These are phyloP conservation scores for Talaromyces liani DNA, from an alignment of 495 filamentous ascomycete genomes.

Conservation along the genomic window DNA sequence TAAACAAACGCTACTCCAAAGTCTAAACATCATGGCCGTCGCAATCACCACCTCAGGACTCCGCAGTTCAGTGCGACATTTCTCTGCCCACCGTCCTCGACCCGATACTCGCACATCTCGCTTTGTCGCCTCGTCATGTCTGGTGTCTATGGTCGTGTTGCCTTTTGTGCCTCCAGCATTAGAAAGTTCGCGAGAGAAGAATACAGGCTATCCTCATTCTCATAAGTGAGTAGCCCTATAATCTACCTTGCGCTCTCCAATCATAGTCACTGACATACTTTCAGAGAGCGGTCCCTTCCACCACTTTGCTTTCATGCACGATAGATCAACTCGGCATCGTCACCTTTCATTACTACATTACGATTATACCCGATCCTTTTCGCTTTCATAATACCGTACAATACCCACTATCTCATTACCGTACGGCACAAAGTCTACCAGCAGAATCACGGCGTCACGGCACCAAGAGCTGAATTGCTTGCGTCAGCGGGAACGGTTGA, in stretches of 20 bases:
- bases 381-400: background rate
- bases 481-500: background rate
- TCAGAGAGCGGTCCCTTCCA: slow-evolving; percentile 21
- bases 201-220: slow-evolving; percentile 24
- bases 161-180: slow-evolving; percentile 41
- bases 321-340: slow-evolving; percentile 14
- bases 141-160: slow-evolving; percentile 34
- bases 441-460: background rate
- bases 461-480: background rate
- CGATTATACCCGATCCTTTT: background rate
- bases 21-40: slow-evolving; percentile 19
- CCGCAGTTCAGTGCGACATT: slow-evolving; percentile 36
- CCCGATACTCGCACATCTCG: slow-evolving; percentile 31
- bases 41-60: slow-evolving; percentile 20
- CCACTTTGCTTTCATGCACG: slow-evolving; percentile 43
- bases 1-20: background rate
- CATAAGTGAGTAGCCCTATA: slow-evolving; percentile 26
- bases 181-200: slow-evolving; percentile 35
- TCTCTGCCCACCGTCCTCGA: slow-evolving; percentile 35
- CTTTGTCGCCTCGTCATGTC: slow-evolving; percentile 31
- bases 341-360: background rate
- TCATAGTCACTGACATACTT: background rate
- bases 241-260: background rate
- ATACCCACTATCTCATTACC: background rate
- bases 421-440: background rate